A percentile compares a stretch with the other conserved stretches of the same genome.
phyloP scores from a whole-genome alignment of 306 rosid species.

The Trichosanthes truncata region DNA sequence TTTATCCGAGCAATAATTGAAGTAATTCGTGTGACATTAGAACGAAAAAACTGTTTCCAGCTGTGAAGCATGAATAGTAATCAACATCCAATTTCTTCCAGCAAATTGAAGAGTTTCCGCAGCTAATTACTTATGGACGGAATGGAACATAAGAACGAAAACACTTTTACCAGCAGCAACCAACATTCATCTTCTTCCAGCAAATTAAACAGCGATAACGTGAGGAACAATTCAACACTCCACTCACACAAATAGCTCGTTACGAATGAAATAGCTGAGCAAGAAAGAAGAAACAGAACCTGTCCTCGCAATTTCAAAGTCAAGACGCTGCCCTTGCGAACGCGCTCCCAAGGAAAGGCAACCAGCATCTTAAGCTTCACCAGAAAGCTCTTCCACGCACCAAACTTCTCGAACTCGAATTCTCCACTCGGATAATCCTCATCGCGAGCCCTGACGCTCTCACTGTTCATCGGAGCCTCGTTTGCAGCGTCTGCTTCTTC shows the following conservation, averaged over 20 bases:
- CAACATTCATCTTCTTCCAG: neutral
- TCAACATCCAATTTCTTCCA: neutral
- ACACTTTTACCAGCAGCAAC: neutral
- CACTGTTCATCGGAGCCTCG: constrained; percentile 10
- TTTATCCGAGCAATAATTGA: neutral
- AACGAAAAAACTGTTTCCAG: neutral
- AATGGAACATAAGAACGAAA: neutral
- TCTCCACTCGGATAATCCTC: constrained; percentile 59
- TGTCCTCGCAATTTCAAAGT: constrained; percentile 78
- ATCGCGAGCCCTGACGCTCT: constrained; percentile 11
- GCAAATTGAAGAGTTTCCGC: neutral
- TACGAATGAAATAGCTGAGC: neutral
- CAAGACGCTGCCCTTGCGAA: constrained; percentile 61
- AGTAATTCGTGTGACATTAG: neutral
- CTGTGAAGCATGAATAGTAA: neutral
- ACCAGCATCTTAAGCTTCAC: constrained; percentile 66
- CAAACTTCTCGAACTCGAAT: constrained; percentile 38
- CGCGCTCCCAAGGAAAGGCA: constrained; percentile 83
- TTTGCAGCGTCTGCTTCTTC: neutral
- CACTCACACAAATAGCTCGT: neutral
- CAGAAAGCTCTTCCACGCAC: constrained; percentile 43
- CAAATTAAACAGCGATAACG: neutral
- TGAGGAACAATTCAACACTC: neutral
- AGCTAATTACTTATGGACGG: neutral
- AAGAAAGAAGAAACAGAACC: constrained; percentile 29